Base-by-base conservation (phyloP, 306 rosid genomes). In the Cicer bijugum region DNA sequence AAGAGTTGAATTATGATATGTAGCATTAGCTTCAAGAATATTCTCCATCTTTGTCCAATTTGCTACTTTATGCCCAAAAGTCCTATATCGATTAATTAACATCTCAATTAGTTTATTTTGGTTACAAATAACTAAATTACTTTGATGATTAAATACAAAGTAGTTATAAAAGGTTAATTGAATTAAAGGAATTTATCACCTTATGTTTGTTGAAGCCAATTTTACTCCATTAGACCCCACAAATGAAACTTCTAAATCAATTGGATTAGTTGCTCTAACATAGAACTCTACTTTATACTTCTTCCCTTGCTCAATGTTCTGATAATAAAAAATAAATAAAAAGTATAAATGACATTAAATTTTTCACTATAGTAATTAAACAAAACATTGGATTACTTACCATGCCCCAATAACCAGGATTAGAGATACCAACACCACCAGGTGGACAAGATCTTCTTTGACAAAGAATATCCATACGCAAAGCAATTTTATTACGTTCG, bases 391-490 rank as follows among this genome's bases (percentile, higher is more conserved):
- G 8, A 20, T 7, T 20, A 17, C 47, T 73, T 45, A 89, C 96
- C 96, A 90, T 88, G 84, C 97, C 95, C 92, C 92, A 92, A 63
- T 51, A 92, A 12, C 97, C 97, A 15, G 92, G 97, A 76, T 92
- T 90, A 40, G 86, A 90, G 67, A 92, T 64, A 45, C 97, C 95
- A 79, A 90, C 97, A 6, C 92, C 97, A 16, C 78, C 83, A 50
- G 50, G 19, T 37, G 91, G 96, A 51, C 98, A 92, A 70, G 40
- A 39, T 47, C 74, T 33, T 60, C 86, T 88, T 72, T 75, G 57
- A 61, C 97, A 91, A 59, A 84, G 84, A 77, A 91, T 85, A 5
- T n/a, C 90, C 86, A 89, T 72, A 46, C 75, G 69, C 1, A 86
- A 76, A 14, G 96, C 97, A 66, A 85, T 48, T 74, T 89, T 86